phyloP scores from a whole-genome alignment of 2,329 filamentous ascomycete species.

The Cryphonectria parasitica region DNA sequence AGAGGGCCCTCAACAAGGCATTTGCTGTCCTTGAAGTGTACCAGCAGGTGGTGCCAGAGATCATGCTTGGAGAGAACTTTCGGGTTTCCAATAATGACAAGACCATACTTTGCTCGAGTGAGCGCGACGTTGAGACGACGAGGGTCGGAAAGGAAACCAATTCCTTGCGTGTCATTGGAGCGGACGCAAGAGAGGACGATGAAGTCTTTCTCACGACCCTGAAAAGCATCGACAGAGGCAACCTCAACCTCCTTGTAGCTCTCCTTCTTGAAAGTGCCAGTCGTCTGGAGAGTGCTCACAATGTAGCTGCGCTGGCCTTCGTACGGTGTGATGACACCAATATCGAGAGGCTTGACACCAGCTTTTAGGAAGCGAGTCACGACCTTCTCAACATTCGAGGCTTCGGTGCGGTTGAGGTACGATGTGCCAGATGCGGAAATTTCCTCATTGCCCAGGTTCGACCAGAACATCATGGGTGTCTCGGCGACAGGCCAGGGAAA shows the following conservation, averaged over 20 bases:
- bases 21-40: constrained; percentile 96
- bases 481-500: constrained; percentile 97
- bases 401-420: constrained; percentile 96
- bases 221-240: constrained; percentile 97
- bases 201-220: constrained; percentile 98
- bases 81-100: constrained; percentile 96
- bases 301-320: constrained; percentile 98
- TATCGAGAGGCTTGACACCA: constrained; percentile 88
- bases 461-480: constrained; percentile 99
- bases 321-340: constrained; percentile 98
- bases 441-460: constrained; percentile 95
- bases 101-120: constrained; percentile 93
- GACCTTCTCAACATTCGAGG: constrained; percentile 97
- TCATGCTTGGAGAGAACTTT: constrained; percentile 98
- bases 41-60: constrained; percentile 91
- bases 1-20: constrained; percentile 95
- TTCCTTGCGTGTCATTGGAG: constrained; percentile 98
- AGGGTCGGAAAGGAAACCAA: constrained; percentile 97
- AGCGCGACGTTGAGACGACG: constrained; percentile 96
- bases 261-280: constrained; percentile 96
- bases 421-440: constrained; percentile 97
- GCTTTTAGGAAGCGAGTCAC: constrained; percentile 99
- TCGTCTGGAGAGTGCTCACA: constrained; percentile 98
- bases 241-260: constrained; percentile 98
- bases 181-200: constrained; percentile 97